Base-by-base conservation (phyloP, 1,284 basidiomycete genomes). In the Xerocomus alliaceus region DNA sequence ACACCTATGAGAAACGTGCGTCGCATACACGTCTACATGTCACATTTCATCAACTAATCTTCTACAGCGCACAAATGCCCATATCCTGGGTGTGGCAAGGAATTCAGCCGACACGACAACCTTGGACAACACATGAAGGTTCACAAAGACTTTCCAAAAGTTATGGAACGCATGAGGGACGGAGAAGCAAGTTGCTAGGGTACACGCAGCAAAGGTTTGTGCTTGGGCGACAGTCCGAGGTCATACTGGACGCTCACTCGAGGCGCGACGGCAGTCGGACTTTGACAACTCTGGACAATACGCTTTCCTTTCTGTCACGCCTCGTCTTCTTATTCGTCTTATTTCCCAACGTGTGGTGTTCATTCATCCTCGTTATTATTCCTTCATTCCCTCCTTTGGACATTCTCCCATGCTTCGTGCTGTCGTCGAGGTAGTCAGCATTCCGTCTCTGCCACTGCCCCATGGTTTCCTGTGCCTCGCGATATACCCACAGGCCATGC, bases 41-140 rank as follows among this genome's bases (percentile, higher is more conserved):
- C 56, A 55, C 39, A 15, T 35, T 65, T 15, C 54, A 52, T 63
- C 61, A 52, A 72, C 50, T 17, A 35, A 46, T 55, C 45, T 31
- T 56, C 42, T 58, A 35, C 71, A 93, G 91, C 92, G 60, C 87
- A 91, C 77, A 85, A 85, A 71, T 95, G 91, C 76, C 86, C 86
- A 13, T 87, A 87, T 74, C 86, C 90, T 26, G 86, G 85, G 12
- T 95, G 93, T 71, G 87, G 84, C 58, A 93, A 93, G 80, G 86
- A 87, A 64, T 95, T 95, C 73, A 92, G 89, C 74, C 83, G 93
- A 53, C 91, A 92, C 70, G 93, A 95, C 74, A 95, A 95, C 72
- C 84, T 94, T 32, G 86, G 87, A 37, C 90, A 92, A 76, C 91
- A 93, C 70, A 88, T 92, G 82, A 83, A 84, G 49, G 83, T 87